Evolutionary conservation across 768 basidiomycete genomes (phyloP), one percentile per base, ranked within the genome.

Genomic region (Gelatoporia subvermispora): DNA sequence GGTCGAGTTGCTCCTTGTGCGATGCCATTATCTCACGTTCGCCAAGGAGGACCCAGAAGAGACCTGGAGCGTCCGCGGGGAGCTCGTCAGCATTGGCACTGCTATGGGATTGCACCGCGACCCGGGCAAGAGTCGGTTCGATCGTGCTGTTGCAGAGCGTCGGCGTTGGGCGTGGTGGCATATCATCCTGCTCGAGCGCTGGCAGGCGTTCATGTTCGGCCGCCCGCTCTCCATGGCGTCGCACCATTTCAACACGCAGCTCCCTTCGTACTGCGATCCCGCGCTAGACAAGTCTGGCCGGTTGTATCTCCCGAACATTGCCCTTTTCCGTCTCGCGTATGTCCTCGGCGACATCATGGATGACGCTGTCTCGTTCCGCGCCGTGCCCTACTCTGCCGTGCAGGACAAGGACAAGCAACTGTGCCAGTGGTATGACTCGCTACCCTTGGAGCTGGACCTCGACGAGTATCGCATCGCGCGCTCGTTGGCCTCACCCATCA

Each of bases 111-210:
- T 92, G 8, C 89, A 92, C 66, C 81, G 90, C 17, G 90, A 92
- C 66, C 89, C 89, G n/a, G 81, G 78, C 38, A 82, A 82, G 61
- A 88, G 82, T 76, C 76, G 77, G 52, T 83, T 88, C 74, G 78
- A 75, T 43, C 73, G 75, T 49, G 81, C 81, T 50, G 68, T 82
- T 9, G 83, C 86, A 31, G 89, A 91, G 63, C 76, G 89, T 49
- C 73, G 90, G 43, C 73, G 89, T 46, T 91, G 89, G 89, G 86
- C 87, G 7, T 92, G 89, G 89, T 92, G 89, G 89, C 87, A 92
- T 65, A 87, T 88, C 51, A 67, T 92, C 34, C 71, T 88, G 45
- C 73, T 90, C 25, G 89, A 91, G 69, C 74, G 88, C 54, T 92
- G 89, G 89, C 88, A 91, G 62, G 85, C 88, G 0, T 91, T 92